Base-by-base conservation (phyloP, 495 filamentous ascomycete genomes). In the Tuber melanosporum region DNA sequence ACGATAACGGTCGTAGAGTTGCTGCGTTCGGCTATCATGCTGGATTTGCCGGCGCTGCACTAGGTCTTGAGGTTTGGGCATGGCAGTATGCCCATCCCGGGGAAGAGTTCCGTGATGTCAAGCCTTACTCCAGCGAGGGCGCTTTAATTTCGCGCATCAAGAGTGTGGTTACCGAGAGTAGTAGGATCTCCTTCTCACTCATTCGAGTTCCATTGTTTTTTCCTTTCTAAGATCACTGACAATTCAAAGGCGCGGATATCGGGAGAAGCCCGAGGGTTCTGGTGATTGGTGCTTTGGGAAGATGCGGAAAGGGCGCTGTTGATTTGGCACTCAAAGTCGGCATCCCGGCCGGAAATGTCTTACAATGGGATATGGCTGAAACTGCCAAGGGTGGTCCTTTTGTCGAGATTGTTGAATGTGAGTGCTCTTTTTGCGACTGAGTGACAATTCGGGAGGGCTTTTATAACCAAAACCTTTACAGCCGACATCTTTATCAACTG, bases 281-380 rank as follows among this genome's bases (percentile, higher is more conserved):
- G 66, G 87, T 91, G 73, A 91, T 91, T 74, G 90, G 90, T 70
- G 90, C 90, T 14, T 84, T 97, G 39, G 95, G 95, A 74, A 91
- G 95, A 73, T 97, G 94, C 83, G 95, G 95, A 39, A 89, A 87
- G 17, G 95, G 95, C 70, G 93, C 95, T 41, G 91, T 97, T 6
- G 91, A 95, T 73, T 85, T 95, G 75, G 92, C 91, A 80, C 87
- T 89, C 81, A 90, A 91, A 85, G 91, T 90, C 39, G 95, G 94
- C 70, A 86, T 97, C 45, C 89, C 90, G 17, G 88, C 91, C 26
- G 88, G 89, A 76, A 89, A 92, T 79, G 90, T 97, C 79, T 85
- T 95, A 81, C 89, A 94, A 87, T 98, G 95, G 95, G 95, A 98
- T 87, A 88, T 99, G 85, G 90, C 87, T 2, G 95, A 98, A 89